Conservation (phyloP, 208 protist species). For the Trypanosoma cruzi region DNA sequence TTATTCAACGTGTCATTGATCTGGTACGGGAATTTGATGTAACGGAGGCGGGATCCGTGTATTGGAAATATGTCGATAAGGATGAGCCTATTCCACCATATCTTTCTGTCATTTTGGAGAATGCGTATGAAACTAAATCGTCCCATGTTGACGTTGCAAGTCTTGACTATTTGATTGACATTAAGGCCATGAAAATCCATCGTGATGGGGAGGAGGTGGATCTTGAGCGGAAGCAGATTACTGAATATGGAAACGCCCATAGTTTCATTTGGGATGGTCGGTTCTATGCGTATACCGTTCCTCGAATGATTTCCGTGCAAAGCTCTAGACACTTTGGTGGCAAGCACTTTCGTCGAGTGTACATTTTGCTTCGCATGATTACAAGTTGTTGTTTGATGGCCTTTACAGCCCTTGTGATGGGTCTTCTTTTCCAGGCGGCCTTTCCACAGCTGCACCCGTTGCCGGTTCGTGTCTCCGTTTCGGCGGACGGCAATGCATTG, state of each 20-base stretch:
- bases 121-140: slow-evolving; percentile 57
- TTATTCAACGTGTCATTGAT: slow-evolving; percentile 63
- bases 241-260: slow-evolving; percentile 44
- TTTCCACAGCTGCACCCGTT: slow-evolving; percentile 71
- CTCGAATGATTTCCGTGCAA: slow-evolving; percentile 69
- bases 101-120: slow-evolving; percentile 71
- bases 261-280: slow-evolving; percentile 41
- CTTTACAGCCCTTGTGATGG: slow-evolving; percentile 50
- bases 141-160: slow-evolving; percentile 50
- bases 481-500: slow-evolving; percentile 44
- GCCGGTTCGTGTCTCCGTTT: slow-evolving; percentile 54
- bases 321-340: slow-evolving; percentile 66
- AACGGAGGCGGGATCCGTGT: slow-evolving; percentile 59
- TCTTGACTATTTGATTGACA: slow-evolving; percentile 69
- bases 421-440: slow-evolving; percentile 71
- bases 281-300: slow-evolving; percentile 75
- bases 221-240: slow-evolving; percentile 44
- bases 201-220: slow-evolving; percentile 31
- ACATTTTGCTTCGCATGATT: slow-evolving; percentile 57
- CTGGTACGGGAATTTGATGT: slow-evolving; percentile 79
- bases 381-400: slow-evolving; percentile 48
- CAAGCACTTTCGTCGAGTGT: slow-evolving; percentile 48
- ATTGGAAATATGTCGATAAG: slow-evolving; percentile 48
- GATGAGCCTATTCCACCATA: slow-evolving; percentile 43
- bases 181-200: slow-evolving; percentile 62